These are phyloP conservation scores for Tolypocladium album DNA, from an alignment of 2,329 filamentous ascomycete species.

Conservation along the genomic window DNA sequence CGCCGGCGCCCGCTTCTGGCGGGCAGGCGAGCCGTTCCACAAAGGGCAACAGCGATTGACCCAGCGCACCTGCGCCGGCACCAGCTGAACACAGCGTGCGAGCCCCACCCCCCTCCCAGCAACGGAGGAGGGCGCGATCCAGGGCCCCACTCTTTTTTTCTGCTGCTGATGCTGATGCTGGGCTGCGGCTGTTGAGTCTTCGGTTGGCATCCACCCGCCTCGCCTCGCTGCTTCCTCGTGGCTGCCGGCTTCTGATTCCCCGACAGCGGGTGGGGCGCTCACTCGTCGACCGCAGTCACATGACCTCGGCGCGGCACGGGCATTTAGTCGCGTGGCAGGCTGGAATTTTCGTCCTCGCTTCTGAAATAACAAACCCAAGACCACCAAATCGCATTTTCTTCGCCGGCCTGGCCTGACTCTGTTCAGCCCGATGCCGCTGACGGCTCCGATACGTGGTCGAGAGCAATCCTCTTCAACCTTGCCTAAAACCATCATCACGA, in stretches of 20 bases:
- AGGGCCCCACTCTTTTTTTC: neutral
- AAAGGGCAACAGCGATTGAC: neutral
- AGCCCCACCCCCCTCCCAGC: neutral
- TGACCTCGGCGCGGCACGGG: neutral
- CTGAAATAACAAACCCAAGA: conserved; percentile 25
- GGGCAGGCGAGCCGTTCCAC: neutral
- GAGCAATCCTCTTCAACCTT: conserved; percentile 44
- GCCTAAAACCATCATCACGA: conserved; percentile 61
- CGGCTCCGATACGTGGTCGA: conserved; percentile 46
- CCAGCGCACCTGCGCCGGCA: neutral
- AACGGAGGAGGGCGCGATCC: neutral
- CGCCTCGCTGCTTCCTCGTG: neutral
- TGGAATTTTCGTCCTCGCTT: conserved; percentile 8
- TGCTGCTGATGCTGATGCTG: neutral
- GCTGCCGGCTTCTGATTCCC: neutral
- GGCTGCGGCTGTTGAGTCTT: no score
- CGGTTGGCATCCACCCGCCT: neutral
- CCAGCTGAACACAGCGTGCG: neutral
- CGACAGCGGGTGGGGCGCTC: neutral
- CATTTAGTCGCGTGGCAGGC: neutral
- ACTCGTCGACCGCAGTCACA: neutral
- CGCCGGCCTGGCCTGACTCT: conserved; percentile 22
- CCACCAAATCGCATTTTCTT: conserved; percentile 32
- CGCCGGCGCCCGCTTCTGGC: no score
- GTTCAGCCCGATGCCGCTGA: conserved; percentile 29